phyloP scores from a whole-genome alignment of 371 early-diverging fungal species.

The Coemansia sp. region DNA sequence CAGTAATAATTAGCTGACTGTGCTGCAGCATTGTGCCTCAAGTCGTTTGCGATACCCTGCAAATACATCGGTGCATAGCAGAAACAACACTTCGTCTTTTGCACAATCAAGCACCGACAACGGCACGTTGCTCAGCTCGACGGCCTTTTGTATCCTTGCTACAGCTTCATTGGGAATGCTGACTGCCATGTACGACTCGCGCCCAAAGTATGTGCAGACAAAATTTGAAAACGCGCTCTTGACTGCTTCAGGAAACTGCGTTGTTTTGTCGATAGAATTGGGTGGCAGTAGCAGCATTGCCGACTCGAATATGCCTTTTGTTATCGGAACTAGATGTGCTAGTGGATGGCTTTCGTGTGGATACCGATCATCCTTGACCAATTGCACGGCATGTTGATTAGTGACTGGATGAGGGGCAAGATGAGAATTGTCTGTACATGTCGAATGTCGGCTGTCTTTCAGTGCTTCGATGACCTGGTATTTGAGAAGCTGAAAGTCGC shows the following conservation, averaged over 20 bases:
- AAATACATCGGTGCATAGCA: slow-evolving; percentile 44
- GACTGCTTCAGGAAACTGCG: slow-evolving; percentile 34
- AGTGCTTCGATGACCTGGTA: slow-evolving; percentile 31
- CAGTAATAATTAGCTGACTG: background rate
- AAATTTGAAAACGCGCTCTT: slow-evolving; percentile 22
- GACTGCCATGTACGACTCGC: slow-evolving; percentile 27
- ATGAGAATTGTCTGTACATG: background rate
- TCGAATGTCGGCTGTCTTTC: background rate
- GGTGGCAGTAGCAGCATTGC: slow-evolving; percentile 31
- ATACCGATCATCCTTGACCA: background rate
- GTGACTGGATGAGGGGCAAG: background rate
- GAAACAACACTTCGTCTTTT: slow-evolving; percentile 43
- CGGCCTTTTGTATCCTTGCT: slow-evolving; percentile 19
- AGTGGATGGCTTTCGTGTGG: slow-evolving; percentile 23
- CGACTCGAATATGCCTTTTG: slow-evolving; percentile 40
- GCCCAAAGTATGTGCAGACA: slow-evolving; percentile 23
- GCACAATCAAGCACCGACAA: slow-evolving; percentile 37
- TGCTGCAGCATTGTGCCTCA: slow-evolving; percentile 3
- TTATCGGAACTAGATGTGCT: slow-evolving; percentile 17
- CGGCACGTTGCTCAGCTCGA: slow-evolving; percentile 16
- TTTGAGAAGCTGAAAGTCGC: slow-evolving; percentile 35
- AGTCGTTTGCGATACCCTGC: slow-evolving; percentile 23
- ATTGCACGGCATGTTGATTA: slow-evolving; percentile 1
- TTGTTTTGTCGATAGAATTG: slow-evolving; percentile 13
- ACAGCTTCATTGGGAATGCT: slow-evolving; percentile 25